Percentiles rank a stretch among this genome's conserved stretches.
phyloP scores from a whole-genome alignment of 164 flowering plant genomes.

The Dillenia suffruticosa region DNA sequence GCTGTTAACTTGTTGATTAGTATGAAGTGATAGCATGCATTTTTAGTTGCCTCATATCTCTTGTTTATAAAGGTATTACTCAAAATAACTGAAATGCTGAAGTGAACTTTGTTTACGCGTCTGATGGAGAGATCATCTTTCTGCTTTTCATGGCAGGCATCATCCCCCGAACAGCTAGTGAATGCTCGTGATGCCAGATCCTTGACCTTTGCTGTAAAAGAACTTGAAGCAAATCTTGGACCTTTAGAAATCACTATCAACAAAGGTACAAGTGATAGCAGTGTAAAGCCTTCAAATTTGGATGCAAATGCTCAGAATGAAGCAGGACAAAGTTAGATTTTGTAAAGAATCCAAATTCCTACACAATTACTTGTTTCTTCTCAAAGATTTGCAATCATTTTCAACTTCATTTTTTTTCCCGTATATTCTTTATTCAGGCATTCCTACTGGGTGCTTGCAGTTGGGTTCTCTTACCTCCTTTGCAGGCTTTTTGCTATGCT shows the following conservation, averaged over 20 bases:
- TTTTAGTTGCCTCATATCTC: neutral
- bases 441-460: too few relatives aligned
- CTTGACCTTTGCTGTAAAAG: conserved; percentile 42
- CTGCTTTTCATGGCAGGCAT: conserved; percentile 34
- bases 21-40: neutral
- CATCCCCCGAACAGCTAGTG: conserved; percentile 32
- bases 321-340: neutral
- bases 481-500: too few relatives aligned
- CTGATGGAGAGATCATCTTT: too few relatives aligned
- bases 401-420: too few relatives aligned
- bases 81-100: neutral
- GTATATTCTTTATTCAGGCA: too few relatives aligned
- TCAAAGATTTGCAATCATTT: too few relatives aligned
- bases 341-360: too few relatives aligned
- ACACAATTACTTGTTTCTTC: too few relatives aligned
- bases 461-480: too few relatives aligned
- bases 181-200: conserved; percentile 49
- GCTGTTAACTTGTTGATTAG: neutral
- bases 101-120: too few relatives aligned
- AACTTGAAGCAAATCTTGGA: conserved; percentile 50
- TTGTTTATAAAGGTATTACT: neutral
- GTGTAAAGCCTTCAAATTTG: conserved; percentile 8
- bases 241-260: conserved; percentile 22
- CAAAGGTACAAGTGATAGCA: conserved; percentile 3
- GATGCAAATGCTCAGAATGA: conserved; percentile 7